Base-by-base conservation (phyloP, 176 grass and related monocot species). In the Poa pratensis region DNA sequence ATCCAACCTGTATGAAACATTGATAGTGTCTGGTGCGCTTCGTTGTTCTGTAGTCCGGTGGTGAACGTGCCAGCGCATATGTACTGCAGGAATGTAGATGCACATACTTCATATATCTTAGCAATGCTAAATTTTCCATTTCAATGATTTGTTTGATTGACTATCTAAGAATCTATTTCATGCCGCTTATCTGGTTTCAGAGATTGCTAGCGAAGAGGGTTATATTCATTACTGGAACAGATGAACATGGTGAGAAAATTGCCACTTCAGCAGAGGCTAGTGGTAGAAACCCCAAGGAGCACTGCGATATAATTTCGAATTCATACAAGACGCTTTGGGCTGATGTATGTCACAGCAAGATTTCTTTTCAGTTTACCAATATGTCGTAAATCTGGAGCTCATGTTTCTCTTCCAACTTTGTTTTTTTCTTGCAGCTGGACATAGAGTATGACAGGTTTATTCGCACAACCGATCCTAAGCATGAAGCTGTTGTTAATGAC, bases 191-290 rank as follows among this genome's bases (percentile, higher is more conserved):
- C 53, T 86, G 54, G 75, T 77, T 76, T 14, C 80, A 98, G 96
- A 95, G 96, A 75, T 78, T 98, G 74, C 82, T 92, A 35, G 91
- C 69, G 24, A 98, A 98, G 91, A 95, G 77, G 79, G 93, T 98
- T 79, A 67, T 94, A 89, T 95, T 98, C 77, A 90, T 98, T 51
- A 95, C 91, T 52, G 96, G 96, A 85, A 95, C 96, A 39, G 96
- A 98, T 89, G 96, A 98, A 52, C 96, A 98, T 86, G 96, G 96
- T 43, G 93, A 95, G 72, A 98, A 98, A 90, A 94, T 98, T 48
- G 89, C 93, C 46, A 83, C 91, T 64, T 90, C 96, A 52, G 96
- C 96, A 23, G 91, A 95, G 59, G 89, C 83, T 82, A 88, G 87
- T 83, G 90, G 90, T 63, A 95, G 70, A 78, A 92, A 77, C 80